Evolutionary conservation across 2,329 filamentous ascomycete species (phyloP).

Genomic region (Epichloe sibirici): DNA sequence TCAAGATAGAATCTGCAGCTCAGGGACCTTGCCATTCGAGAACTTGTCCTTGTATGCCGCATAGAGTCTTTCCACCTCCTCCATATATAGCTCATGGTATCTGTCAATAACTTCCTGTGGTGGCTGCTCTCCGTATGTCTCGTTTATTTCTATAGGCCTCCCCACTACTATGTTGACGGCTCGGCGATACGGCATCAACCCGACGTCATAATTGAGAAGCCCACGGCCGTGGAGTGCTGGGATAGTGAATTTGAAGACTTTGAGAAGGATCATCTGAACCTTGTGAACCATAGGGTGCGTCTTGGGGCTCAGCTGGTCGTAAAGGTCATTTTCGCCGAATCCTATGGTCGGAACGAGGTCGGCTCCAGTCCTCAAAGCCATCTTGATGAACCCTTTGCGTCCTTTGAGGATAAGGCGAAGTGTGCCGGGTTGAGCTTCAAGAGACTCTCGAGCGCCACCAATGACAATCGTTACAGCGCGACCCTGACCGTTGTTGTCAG

Average conservation of each 20-base stretch:
- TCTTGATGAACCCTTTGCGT: slow-evolving; percentile 86
- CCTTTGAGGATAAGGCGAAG: slow-evolving; percentile 69
- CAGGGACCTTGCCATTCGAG: slow-evolving; percentile 46
- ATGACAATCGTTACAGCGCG: slow-evolving; percentile 95
- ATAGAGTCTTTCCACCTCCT: slow-evolving; percentile 63
- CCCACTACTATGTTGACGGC: slow-evolving; percentile 86
- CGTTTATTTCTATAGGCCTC: slow-evolving; percentile 59
- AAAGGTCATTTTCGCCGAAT: slow-evolving; percentile 93
- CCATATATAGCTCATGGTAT: slow-evolving; percentile 67
- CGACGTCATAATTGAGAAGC: slow-evolving; percentile 96
- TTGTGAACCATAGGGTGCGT: slow-evolving; percentile 69
- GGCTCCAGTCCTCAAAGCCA: slow-evolving; percentile 83
- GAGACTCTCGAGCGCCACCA: slow-evolving; percentile 81
- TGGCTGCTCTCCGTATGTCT: slow-evolving; percentile 44
- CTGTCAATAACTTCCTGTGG: slow-evolving; percentile 65
- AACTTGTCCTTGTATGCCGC: slow-evolving; percentile 69
- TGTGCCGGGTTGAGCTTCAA: slow-evolving; percentile 71
- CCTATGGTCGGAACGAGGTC: slow-evolving; percentile 85
- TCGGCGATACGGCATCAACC: slow-evolving; percentile 83
- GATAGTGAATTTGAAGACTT: slow-evolving; percentile 80
- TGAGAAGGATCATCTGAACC: slow-evolving; percentile 74
- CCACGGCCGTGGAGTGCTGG: slow-evolving; percentile 83
- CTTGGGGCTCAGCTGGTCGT: slow-evolving; percentile 73
- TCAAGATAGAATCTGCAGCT: slow-evolving; percentile 54
- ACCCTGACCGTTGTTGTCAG: slow-evolving; percentile 72